These are phyloP conservation scores for Collariella sp. DNA, from an alignment of 495 filamentous ascomycete species.

Conservation along the genomic window DNA sequence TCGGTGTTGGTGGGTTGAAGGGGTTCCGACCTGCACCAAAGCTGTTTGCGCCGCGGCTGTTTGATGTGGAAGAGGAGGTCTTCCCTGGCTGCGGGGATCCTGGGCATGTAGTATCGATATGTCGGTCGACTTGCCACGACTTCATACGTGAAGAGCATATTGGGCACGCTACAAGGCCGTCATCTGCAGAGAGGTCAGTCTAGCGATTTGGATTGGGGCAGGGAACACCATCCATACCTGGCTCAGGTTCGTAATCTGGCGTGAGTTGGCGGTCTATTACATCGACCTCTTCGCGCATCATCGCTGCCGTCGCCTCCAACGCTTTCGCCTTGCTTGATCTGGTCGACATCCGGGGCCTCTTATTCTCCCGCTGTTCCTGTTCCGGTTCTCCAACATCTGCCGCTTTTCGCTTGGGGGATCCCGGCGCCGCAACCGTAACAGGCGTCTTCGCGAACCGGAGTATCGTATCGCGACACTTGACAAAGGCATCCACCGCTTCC, in stretches of 20 bases:
- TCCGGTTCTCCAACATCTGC: slow-evolving; percentile 38
- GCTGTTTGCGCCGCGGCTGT: slow-evolving; percentile 19
- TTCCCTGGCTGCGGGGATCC: slow-evolving; percentile 27
- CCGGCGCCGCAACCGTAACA: background rate
- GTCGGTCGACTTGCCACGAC: slow-evolving; percentile 57
- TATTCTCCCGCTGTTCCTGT: slow-evolving; percentile 23
- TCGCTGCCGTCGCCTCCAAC: slow-evolving; percentile 28
- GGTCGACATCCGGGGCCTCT: slow-evolving; percentile 39
- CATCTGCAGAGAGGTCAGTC: slow-evolving; percentile 41
- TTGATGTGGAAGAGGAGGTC: background rate
- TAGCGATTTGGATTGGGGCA: background rate
- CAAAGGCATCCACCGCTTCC: slow-evolving; percentile 76
- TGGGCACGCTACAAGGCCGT: slow-evolving; percentile 75
- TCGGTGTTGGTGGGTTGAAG: slow-evolving; percentile 7
- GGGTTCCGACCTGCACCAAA: slow-evolving; percentile 8
- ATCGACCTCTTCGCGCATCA: slow-evolving; percentile 31
- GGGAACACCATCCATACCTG: slow-evolving; percentile 15
- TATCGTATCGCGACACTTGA: slow-evolving; percentile 50
- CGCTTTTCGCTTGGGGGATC: slow-evolving; percentile 43
- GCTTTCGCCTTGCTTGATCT: slow-evolving; percentile 34
- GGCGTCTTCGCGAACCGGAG: slow-evolving; percentile 51
- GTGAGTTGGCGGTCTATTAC: slow-evolving; percentile 22
- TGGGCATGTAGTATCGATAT: slow-evolving; percentile 60
- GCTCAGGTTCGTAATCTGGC: slow-evolving; percentile 23
- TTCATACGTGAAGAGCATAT: slow-evolving; percentile 75